Conservation (phyloP, 257 asterid species). For the Solanum ahanhuiri region DNA sequence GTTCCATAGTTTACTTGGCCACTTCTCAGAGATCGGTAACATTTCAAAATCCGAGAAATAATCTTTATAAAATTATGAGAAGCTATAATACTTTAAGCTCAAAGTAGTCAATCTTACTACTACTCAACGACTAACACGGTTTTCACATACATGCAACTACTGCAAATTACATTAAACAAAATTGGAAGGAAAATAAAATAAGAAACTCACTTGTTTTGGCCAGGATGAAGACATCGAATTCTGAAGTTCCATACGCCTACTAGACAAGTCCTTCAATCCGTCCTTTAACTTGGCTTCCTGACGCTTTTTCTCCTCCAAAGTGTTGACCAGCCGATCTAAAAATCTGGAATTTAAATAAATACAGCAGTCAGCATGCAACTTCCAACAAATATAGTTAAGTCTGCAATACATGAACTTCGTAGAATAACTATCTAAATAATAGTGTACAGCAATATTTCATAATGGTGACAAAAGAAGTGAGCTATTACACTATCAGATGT, state of each 20-base stretch:
- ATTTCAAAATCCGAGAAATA: background rate
- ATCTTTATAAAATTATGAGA: background rate
- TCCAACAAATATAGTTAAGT: background rate
- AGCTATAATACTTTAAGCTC: background rate
- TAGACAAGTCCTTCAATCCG: conserved; percentile 64
- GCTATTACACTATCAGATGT: background rate
- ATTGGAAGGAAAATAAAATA: background rate
- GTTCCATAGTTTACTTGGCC: background rate
- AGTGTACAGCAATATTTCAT: background rate
- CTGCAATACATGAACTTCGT: background rate
- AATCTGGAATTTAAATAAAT: conserved; percentile 42
- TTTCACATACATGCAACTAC: background rate
- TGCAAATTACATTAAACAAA: background rate
- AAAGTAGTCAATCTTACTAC: background rate
- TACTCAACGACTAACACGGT: background rate
- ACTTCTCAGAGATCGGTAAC: background rate
- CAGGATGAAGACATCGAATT: conserved; percentile 84
- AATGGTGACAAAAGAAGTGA: background rate
- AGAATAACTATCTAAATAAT: background rate
- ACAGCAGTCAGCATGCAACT: conserved; percentile 1
- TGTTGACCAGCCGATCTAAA: conserved; percentile 75
- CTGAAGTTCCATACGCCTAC: conserved; percentile 84
- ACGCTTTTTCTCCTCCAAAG: conserved; percentile 88
- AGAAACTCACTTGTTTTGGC: conserved; percentile 87
- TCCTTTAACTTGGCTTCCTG: conserved; percentile 77